A percentile compares a stretch with the other conserved stretches of the same genome.
phyloP scores from a whole-genome alignment of 371 early-diverging fungal species.

The Mortierella sp. region DNA sequence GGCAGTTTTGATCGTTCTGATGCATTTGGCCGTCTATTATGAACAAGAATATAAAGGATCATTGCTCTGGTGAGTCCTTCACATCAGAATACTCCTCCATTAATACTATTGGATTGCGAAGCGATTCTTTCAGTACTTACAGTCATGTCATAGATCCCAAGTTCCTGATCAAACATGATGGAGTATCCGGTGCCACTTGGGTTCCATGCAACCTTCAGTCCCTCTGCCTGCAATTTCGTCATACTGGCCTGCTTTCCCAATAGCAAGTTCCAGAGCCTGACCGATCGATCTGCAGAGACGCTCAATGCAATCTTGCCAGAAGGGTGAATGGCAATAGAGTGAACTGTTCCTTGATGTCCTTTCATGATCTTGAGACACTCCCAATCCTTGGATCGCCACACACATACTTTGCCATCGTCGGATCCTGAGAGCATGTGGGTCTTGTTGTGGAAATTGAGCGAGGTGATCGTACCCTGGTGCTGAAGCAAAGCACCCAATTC shows the following conservation, averaged over 20 bases:
- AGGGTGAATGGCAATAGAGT: conserved; percentile 90
- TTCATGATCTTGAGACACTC: conserved; percentile 89
- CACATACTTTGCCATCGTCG: conserved; percentile 88
- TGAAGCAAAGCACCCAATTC: conserved; percentile 93
- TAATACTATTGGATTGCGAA: neutral
- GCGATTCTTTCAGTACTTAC: conserved; percentile 54
- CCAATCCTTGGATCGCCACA: conserved; percentile 96
- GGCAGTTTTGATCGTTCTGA: conserved; percentile 61
- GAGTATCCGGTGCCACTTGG: conserved; percentile 78
- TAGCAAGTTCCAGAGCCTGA: conserved; percentile 91
- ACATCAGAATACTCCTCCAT: no score
- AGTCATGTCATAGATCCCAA: conserved; percentile 76
- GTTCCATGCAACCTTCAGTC: conserved; percentile 81
- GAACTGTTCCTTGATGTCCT: conserved; percentile 86
- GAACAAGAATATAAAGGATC: neutral
- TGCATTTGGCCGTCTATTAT: conserved; percentile 63
- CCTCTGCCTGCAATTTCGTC: conserved; percentile 55
- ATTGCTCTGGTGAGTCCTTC: neutral
- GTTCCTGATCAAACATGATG: conserved; percentile 75
- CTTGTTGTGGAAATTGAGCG: conserved; percentile 81
- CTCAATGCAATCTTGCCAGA: conserved; percentile 91
- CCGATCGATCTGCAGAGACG: conserved; percentile 82
- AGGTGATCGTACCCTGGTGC: conserved; percentile 92
- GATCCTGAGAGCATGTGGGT: conserved; percentile 89
- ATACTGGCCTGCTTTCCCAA: conserved; percentile 84